Percentiles rank a stretch among this genome's conserved stretches.
Evolutionary conservation across 257 asterid species (phyloP).

Genomic region (Ballota nigra): DNA sequence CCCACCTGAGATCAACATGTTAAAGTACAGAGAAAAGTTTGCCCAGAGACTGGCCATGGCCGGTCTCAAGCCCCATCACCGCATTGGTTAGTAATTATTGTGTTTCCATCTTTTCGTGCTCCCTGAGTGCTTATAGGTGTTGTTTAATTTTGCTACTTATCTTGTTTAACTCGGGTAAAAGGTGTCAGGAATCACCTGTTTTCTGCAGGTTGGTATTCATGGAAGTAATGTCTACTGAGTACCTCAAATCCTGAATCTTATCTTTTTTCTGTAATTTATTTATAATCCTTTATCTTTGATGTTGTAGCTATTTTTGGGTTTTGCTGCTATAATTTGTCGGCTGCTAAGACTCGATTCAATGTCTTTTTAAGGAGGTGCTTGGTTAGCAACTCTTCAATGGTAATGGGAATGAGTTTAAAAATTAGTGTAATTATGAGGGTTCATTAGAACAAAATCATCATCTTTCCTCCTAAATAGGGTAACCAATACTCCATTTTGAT

Average conservation of each 20-base stretch:
- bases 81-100: slow-evolving; percentile 48
- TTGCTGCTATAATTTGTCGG: neutral
- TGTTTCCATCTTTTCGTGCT: too few species aligned
- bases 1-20: slow-evolving; percentile 31
- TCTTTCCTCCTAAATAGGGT: too few species aligned
- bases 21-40: slow-evolving; percentile 46
- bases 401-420: too few species aligned
- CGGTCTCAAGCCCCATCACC: slow-evolving; percentile 79
- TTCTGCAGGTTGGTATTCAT: neutral
- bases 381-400: too few species aligned
- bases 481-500: too few species aligned
- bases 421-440: too few species aligned
- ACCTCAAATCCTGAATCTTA: neutral
- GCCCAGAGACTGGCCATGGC: slow-evolving; percentile 78
- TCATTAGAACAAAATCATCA: too few species aligned
- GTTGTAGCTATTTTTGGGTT: neutral
- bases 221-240: neutral
- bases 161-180: too few species aligned
- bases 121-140: too few species aligned
- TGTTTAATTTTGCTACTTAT: neutral
- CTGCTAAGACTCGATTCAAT: neutral
- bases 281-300: neutral
- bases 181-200: neutral
- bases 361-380: too few species aligned
- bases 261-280: too few species aligned